Base-by-base conservation (phyloP, 805 yeast species). In the Hanseniaspora taiwanica region DNA sequence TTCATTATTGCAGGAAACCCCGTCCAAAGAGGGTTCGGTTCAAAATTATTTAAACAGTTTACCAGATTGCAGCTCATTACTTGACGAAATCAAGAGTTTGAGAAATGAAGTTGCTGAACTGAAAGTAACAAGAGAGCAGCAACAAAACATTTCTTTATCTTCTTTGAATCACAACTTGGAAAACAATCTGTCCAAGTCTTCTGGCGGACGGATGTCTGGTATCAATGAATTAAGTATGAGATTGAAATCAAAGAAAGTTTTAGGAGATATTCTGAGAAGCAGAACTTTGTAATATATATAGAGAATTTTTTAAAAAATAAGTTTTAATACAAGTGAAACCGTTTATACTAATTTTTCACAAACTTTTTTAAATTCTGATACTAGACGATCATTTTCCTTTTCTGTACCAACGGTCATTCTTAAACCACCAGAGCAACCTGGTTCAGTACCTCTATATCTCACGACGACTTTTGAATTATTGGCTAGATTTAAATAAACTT, bases 381-480 rank as follows among this genome's bases (percentile, higher is more conserved):
- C 53, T 38, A 91, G 58, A 6, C 51, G 44, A 36, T 63, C 57
- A 51, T 85, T 89, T 60, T 91, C 97, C 40, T 71, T 74, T 20
- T 58, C 62, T 1, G 95, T 86, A 14, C 98, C 98, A 25, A 91
- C 65, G 1, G 96, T 82, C 19, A 87, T 72, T 60, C 98, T 74
- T 39, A 91, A 63, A 37, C 85, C 84, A 24, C 98, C 98, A 4
- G 64, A 63, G 56, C 98, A 91, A 29, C 94, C 94, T 35, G 77
- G 69, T 62, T 91, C 98, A 27, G 65, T 72, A 23, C 98, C 98
- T 64, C 98, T 74, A 56, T 74, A 91, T 60, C 98, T 73, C 13
- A 89, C 82, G 36, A 91, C 97, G 18, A 89, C 86, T 25, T 73
- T 75, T 35, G 77, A 73, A 19, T 72, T 70, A 21, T 69, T 71